Conservation (phyloP, 345 rosid genomes). For the Physaria fendleri region DNA sequence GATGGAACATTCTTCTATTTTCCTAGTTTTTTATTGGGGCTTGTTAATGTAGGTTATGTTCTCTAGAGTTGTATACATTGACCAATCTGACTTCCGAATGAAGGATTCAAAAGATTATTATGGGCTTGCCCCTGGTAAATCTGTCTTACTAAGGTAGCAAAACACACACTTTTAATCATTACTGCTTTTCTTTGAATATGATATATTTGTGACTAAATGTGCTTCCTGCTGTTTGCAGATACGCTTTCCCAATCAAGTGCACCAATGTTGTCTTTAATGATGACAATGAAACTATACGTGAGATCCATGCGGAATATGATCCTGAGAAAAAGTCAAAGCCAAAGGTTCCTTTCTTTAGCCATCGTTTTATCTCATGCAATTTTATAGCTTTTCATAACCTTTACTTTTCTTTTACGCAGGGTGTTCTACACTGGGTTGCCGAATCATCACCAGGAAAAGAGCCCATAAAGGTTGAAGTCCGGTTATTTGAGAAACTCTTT, state of each 20-base stretch:
- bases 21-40: not conserved
- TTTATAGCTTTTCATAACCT: not conserved
- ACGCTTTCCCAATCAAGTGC: conserved; percentile 31
- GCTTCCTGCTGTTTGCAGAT: conserved; percentile 21
- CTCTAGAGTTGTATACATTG: conserved; percentile 79
- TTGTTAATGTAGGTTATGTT: conserved; percentile 40
- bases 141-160: conserved; percentile 64
- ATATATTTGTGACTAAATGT: not conserved
- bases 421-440: conserved; percentile 96
- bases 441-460: conserved; percentile 56
- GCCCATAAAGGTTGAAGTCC: conserved; percentile 79
- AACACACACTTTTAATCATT: not conserved
- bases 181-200: not conserved
- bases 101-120: conserved; percentile 93
- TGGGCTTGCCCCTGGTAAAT: conserved; percentile 96
- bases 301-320: conserved; percentile 83
- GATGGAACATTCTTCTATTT: not conserved
- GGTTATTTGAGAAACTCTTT: conserved; percentile 85
- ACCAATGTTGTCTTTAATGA: conserved; percentile 48
- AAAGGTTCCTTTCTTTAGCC: conserved; percentile 43
- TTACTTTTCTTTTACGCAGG: conserved; percentile 34
- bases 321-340: conserved; percentile 77
- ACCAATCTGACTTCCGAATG: conserved; percentile 79
- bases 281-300: conserved; percentile 67
- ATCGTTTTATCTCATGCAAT: not conserved